A percentile compares a stretch with the other conserved stretches of the same genome.
These are phyloP conservation scores for Aspergillus candidus DNA, from an alignment of 2,329 filamentous ascomycete species.

Conservation along the genomic window DNA sequence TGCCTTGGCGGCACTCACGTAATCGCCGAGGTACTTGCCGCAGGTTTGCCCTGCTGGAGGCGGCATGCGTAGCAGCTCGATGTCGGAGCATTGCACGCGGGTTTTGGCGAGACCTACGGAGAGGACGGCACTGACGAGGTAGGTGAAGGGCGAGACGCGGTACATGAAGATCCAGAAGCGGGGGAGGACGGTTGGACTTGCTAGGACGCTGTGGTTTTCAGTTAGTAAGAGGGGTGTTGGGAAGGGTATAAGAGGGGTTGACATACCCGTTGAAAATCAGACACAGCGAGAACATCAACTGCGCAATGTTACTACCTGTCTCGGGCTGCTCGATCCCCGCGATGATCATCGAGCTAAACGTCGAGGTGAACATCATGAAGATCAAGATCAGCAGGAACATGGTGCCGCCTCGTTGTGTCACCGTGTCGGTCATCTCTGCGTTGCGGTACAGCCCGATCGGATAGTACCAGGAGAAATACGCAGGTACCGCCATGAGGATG, in stretches of 20 bases:
- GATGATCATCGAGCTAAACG: conserved; percentile 68
- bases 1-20: conserved; percentile 48
- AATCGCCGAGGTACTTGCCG: conserved; percentile 54
- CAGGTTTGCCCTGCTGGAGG: conserved; percentile 60
- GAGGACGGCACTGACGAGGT: conserved; percentile 44
- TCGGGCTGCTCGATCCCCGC: conserved; percentile 61
- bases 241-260: no score
- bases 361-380: conserved; percentile 63
- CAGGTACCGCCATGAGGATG: conserved; percentile 51
- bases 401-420: conserved; percentile 52
- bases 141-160: conserved; percentile 60
- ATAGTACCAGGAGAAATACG: conserved; percentile 63
- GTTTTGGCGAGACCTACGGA: conserved; percentile 29
- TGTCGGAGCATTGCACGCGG: conserved; percentile 27
- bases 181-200: conserved; percentile 53
- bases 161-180: conserved; percentile 78
- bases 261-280: conserved; percentile 49
- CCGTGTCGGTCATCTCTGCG: conserved; percentile 27
- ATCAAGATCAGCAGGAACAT: conserved; percentile 59
- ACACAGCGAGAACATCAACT: conserved; percentile 52
- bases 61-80: conserved; percentile 28
- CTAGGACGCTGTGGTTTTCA: conserved; percentile 49
- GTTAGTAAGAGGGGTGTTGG: conserved; percentile 3
- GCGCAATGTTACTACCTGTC: conserved; percentile 57
- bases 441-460: conserved; percentile 45